Evolutionary conservation across 2,329 filamentous ascomycete species (phyloP), one percentile per base, ranked within the genome.

Genomic region (Aureobasidium pullulans): DNA sequence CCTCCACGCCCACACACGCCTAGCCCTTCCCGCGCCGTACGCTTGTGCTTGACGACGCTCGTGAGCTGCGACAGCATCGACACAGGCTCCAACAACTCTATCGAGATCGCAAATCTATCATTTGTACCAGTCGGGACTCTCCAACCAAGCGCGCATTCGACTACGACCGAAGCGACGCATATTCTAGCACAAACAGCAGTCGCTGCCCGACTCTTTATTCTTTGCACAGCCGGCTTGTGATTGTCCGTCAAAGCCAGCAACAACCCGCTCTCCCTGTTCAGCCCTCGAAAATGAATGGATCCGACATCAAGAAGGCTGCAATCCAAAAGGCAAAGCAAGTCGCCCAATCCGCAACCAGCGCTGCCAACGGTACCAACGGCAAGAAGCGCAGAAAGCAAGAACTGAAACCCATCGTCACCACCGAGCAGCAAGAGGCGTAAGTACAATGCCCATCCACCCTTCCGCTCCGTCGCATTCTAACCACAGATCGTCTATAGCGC

Each of bases 351-450:
- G 76, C 77, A 57, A 56, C 60, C 15, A 79, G 77, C 60, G 74
- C 77, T 60, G 61, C 62, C 50, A 79, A 79, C 73, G 76, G 75
- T 62, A 66, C 77, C 67, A 67, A 65, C 61, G 79, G 77, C 64
- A 89, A 88, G 80, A 90, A 90, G 80, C 81, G 86, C 69, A 86
- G 87, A 78, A 90, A 90, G 80, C 81, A 80, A 57, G 77, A 79
- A 64, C 76, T 89, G 65, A 88, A 89, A 75, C 87, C 87, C 67
- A 89, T 90, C 69, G 87, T 90, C 73, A 90, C 86, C 42, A 87
- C 81, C 61, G 86, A 89, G 67, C 68, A 76, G 72, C 73, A 77
- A 75, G 75, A 74, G 72, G 73, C 71, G 75, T 77, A 66, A 68
- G 73, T 75, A 23, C 34, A 46, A 37, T 40, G 23, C 34, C 7